Evolutionary conservation across 148 eudicot species (phyloP).

Genomic region (Bassia scoparia): DNA sequence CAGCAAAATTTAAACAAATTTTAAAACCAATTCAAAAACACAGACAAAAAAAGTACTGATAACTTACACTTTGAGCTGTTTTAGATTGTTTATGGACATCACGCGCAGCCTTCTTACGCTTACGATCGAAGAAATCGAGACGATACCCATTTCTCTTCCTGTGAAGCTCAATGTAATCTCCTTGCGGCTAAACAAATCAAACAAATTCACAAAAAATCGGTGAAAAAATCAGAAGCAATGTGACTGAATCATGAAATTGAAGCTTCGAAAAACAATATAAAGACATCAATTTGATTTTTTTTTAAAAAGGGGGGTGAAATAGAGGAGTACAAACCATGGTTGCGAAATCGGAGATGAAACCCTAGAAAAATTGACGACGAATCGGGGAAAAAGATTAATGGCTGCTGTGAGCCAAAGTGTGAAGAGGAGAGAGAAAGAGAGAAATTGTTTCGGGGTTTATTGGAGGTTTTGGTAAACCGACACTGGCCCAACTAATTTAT

Average conservation of each 20-base stretch:
- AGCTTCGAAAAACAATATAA: background rate
- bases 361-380: background rate
- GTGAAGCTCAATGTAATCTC: constrained; percentile 82
- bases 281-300: background rate
- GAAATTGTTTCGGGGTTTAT: no score
- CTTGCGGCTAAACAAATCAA: constrained; percentile 66
- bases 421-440: background rate
- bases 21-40: constrained; percentile 6
- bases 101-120: constrained; percentile 88
- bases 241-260: background rate
- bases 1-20: background rate
- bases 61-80: constrained; percentile 57
- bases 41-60: background rate
- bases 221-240: background rate
- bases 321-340: constrained; percentile 24
- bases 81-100: constrained; percentile 62
- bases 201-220: background rate
- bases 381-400: background rate
- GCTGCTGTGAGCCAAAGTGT: background rate
- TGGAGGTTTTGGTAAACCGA: no score
- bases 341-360: constrained; percentile 9
- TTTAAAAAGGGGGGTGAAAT: background rate
- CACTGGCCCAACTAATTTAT: no score
- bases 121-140: constrained; percentile 74
- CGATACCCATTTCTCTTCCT: constrained; percentile 86